phyloP scores from a whole-genome alignment of 371 early-diverging fungal genomes.

The Mortierella sp. region DNA sequence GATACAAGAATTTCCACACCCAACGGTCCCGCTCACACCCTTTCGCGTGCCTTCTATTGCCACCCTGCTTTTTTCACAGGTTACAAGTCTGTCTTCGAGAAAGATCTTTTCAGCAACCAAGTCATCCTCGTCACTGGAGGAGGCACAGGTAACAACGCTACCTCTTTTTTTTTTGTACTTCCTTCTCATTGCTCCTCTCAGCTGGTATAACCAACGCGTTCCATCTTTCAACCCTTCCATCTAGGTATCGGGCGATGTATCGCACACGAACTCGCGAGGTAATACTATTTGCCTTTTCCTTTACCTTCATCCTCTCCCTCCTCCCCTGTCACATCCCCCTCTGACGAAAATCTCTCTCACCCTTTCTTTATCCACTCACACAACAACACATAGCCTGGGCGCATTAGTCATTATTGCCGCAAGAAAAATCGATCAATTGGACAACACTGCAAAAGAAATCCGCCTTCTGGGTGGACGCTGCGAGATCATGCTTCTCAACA shows the following conservation, averaged over 20 bases:
- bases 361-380: too few relatives aligned
- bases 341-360: not conserved
- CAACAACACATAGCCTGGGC: conserved; percentile 52
- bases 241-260: conserved; percentile 65
- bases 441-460: conserved; percentile 57
- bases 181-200: not conserved
- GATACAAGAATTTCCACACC: too few relatives aligned
- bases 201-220: not conserved
- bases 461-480: conserved; percentile 51
- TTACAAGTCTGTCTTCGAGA: conserved; percentile 52
- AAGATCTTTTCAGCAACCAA: conserved; percentile 57
- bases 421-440: conserved; percentile 57
- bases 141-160: conserved; percentile 47
- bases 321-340: too few relatives aligned
- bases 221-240: not conserved
- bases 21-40: too few relatives aligned
- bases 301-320: not conserved
- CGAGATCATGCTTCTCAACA: conserved; percentile 59
- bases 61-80: not conserved
- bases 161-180: not conserved
- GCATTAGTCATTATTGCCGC: conserved; percentile 66
- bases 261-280: conserved; percentile 63
- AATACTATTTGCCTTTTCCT: not conserved
- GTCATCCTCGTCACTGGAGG: conserved; percentile 60
- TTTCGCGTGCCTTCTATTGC: too few relatives aligned